A percentile compares a stretch with the other conserved stretches of the same genome.
These are phyloP conservation scores for Lophium mytilinum DNA, from an alignment of 495 filamentous ascomycete genomes.

Conservation along the genomic window DNA sequence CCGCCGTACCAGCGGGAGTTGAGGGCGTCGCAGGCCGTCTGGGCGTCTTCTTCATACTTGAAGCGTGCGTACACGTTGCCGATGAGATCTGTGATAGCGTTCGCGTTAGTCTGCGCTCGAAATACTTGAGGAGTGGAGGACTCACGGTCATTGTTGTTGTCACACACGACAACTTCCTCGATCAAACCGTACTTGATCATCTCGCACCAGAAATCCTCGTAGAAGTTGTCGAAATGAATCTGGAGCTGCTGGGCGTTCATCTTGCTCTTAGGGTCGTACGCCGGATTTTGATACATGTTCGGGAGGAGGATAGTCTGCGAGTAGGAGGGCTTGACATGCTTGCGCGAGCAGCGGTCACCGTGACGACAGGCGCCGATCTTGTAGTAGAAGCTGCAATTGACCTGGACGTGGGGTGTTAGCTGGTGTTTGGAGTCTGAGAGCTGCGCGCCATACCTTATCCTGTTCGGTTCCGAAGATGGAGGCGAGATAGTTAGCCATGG, in stretches of 20 bases:
- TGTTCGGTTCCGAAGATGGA: slow-evolving; percentile 99
- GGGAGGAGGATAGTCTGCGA: slow-evolving; percentile 94
- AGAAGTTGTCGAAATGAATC: slow-evolving; percentile 99
- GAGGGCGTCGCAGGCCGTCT: slow-evolving; percentile 84
- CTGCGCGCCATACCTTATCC: slow-evolving; percentile 61
- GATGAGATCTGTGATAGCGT: slow-evolving; percentile 61
- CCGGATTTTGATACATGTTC: slow-evolving; percentile 98
- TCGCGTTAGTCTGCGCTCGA: slow-evolving; percentile 1
- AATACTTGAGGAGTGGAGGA: slow-evolving; percentile 26
- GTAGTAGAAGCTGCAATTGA: slow-evolving; percentile 80
- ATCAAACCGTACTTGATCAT: slow-evolving; percentile 52
- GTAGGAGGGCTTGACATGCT: slow-evolving; percentile 99
- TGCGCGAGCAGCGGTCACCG: slow-evolving; percentile 93
- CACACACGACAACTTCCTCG: slow-evolving; percentile 44
- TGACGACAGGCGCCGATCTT: slow-evolving; percentile 98
- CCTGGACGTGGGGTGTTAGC: slow-evolving; percentile 19
- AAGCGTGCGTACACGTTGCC: slow-evolving; percentile 99
- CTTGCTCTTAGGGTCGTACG: slow-evolving; percentile 92
- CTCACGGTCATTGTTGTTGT: slow-evolving; percentile 84
- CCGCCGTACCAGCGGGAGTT: slow-evolving; percentile 97
- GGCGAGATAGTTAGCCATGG: slow-evolving; percentile 93
- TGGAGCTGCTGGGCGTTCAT: slow-evolving; percentile 92
- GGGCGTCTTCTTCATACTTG: slow-evolving; percentile 98
- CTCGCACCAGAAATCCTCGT: slow-evolving; percentile 99
- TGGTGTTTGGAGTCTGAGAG: neutral